Percentiles rank a stretch among this genome's conserved stretches.
These are phyloP conservation scores for Paramecium primaurelia DNA, from an alignment of 73 alveolate genomes.

Conservation along the genomic window DNA sequence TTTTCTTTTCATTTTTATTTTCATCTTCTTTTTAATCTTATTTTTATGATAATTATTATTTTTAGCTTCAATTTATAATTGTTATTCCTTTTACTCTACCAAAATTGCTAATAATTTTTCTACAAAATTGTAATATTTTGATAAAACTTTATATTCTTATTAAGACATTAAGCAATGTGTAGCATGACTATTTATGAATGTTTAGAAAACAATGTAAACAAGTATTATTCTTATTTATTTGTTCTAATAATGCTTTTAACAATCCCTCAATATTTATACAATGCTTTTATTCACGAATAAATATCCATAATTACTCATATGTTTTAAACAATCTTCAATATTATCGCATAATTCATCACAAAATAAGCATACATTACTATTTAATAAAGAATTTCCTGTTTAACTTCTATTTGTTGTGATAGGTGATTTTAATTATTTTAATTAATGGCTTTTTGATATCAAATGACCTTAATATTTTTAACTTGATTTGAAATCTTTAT, in stretches of 20 bases:
- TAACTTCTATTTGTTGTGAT: conserved; percentile 1
- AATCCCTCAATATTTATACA: conserved; percentile 3
- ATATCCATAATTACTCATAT: conserved; percentile 26
- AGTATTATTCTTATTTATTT: conserved; percentile 25
- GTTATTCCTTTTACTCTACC: not conserved
- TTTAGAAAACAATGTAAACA: conserved; percentile 38
- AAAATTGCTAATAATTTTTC: not conserved
- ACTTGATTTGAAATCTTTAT: not conserved
- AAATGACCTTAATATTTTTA: conserved; percentile 6
- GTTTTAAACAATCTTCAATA: not conserved
- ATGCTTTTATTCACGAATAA: not conserved
- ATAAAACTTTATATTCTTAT: conserved; percentile 29
- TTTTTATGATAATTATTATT: not conserved
- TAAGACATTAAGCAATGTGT: conserved; percentile 31
- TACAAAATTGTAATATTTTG: conserved; percentile 15
- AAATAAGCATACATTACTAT: conserved; percentile 3
- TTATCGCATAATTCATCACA: conserved; percentile 23
- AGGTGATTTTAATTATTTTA: not conserved
- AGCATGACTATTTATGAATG: not conserved
- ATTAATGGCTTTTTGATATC: not conserved
- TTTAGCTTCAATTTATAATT: not conserved
- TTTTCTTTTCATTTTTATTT: not conserved
- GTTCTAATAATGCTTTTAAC: conserved; percentile 18
- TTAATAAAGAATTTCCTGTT: not conserved
- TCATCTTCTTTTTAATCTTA: not conserved